Percentiles rank a stretch among this genome's conserved stretches.
Conservation (phyloP, 169 alveolate genomes). For the Cryptosporidium felis region DNA sequence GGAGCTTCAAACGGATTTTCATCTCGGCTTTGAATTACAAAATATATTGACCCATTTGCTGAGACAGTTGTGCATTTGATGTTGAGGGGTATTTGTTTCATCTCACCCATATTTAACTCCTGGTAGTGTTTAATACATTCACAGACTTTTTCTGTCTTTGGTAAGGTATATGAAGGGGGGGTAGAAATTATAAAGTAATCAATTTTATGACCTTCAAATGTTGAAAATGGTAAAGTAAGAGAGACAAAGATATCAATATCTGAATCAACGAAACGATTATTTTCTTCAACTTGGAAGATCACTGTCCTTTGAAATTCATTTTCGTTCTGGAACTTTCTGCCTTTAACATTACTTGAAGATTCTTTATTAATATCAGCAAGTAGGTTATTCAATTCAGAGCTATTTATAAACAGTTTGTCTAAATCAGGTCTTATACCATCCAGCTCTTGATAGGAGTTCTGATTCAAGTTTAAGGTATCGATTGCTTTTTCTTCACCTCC, state of each 20-base stretch:
- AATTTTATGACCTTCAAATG: slow-evolving; percentile 55
- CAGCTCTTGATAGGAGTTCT: neutral
- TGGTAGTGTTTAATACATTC: slow-evolving; percentile 3
- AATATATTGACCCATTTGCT: slow-evolving; percentile 48
- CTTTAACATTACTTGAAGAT: neutral
- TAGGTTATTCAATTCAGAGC: neutral
- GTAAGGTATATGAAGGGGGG: slow-evolving; percentile 53
- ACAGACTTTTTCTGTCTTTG: slow-evolving; percentile 30
- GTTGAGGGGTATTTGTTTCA: neutral
- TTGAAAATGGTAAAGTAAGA: slow-evolving; percentile 40
- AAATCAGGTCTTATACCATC: too few species aligned
- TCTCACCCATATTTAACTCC: neutral
- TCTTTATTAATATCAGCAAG: neutral
- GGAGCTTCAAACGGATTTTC: slow-evolving; percentile 49
- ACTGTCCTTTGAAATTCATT: slow-evolving; percentile 7
- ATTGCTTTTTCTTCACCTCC: neutral
- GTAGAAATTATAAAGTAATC: slow-evolving; percentile 65
- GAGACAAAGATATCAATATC: slow-evolving; percentile 48
- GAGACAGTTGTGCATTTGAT: slow-evolving; percentile 61
- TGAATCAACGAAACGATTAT: slow-evolving; percentile 39
- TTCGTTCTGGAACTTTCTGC: neutral
- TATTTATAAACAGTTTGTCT: neutral
- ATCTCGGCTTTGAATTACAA: slow-evolving; percentile 31
- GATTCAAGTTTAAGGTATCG: neutral
- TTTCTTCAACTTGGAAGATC: slow-evolving; percentile 32